Evolutionary conservation across 768 basidiomycete genomes (phyloP).

Genomic region (Mycena maculata): DNA sequence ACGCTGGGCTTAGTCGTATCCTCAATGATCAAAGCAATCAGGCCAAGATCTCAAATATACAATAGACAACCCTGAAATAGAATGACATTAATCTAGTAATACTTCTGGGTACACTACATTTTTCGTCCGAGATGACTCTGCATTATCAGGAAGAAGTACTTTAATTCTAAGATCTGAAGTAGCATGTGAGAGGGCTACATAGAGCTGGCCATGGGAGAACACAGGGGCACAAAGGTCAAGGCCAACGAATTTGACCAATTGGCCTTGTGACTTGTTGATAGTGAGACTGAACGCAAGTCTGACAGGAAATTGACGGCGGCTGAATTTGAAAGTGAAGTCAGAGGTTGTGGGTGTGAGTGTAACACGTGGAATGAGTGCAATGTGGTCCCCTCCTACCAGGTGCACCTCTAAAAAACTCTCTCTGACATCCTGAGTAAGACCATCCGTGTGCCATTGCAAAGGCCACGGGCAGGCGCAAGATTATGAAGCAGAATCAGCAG

Average conservation of each 20-base stretch:
- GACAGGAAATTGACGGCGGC: slow-evolving; percentile 55
- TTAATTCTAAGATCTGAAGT: not conserved
- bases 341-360: slow-evolving; percentile 43
- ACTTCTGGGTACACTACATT: slow-evolving; percentile 1
- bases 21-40: too few species aligned
- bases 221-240: not conserved
- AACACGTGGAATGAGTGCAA: slow-evolving; percentile 55
- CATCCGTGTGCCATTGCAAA: slow-evolving; percentile 53
- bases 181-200: not conserved
- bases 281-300: slow-evolving; percentile 58
- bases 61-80: too few species aligned
- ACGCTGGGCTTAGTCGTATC: too few species aligned
- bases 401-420: slow-evolving; percentile 48
- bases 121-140: not conserved
- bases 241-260: not conserved
- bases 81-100: slow-evolving; percentile 21
- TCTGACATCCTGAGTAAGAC: slow-evolving; percentile 38
- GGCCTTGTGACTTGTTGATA: slow-evolving; percentile 54
- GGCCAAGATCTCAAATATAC: too few species aligned
- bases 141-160: not conserved
- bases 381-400: slow-evolving; percentile 50
- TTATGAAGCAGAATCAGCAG: slow-evolving; percentile 60
- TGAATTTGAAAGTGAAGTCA: slow-evolving; percentile 44
- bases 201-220: slow-evolving; percentile 1
- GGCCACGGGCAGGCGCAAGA: slow-evolving; percentile 47